phyloP scores from a whole-genome alignment of 768 basidiomycete genomes.

The Leccinum barrowsii region DNA sequence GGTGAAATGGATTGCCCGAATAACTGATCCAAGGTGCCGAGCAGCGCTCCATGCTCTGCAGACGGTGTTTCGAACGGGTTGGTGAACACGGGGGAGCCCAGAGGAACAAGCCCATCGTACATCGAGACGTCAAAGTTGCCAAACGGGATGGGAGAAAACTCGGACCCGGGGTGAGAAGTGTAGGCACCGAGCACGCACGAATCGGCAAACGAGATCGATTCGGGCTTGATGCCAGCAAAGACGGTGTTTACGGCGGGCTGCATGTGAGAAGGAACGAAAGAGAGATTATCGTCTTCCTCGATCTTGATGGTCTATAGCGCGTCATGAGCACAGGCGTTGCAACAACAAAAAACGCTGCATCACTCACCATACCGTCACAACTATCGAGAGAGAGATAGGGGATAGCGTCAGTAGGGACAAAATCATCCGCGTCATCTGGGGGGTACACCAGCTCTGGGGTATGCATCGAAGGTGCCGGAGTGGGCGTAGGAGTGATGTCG shows the following conservation, averaged over 20 bases:
- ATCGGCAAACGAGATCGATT: slow-evolving; percentile 25
- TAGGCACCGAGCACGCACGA: slow-evolving; percentile 24
- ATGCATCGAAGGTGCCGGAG: neutral
- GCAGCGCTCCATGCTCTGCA: slow-evolving; percentile 7
- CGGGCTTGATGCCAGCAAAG: slow-evolving; percentile 32
- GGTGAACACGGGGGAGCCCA: slow-evolving; percentile 29
- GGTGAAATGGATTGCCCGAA: slow-evolving; percentile 31
- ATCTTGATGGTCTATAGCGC: slow-evolving; percentile 5
- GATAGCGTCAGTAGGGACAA: slow-evolving; percentile 36
- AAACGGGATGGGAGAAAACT: slow-evolving; percentile 8
- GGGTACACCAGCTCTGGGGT: slow-evolving; percentile 23
- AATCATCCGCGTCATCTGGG: slow-evolving; percentile 11
- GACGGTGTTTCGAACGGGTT: slow-evolving; percentile 25
- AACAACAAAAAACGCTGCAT: neutral
- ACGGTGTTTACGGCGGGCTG: slow-evolving; percentile 18
- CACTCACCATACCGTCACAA: slow-evolving; percentile 18
- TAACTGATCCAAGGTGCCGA: slow-evolving; percentile 27
- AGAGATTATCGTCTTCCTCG: neutral
- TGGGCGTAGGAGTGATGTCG: slow-evolving; percentile 1
- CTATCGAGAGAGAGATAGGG: slow-evolving; percentile 32
- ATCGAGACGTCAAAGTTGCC: slow-evolving; percentile 9
- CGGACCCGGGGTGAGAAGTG: neutral
- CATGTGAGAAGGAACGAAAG: slow-evolving; percentile 21
- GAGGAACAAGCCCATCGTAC: slow-evolving; percentile 8
- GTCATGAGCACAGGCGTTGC: slow-evolving; percentile 7